phyloP scores from a whole-genome alignment of 2,329 filamentous ascomycete genomes.

The Byssoonygena ceratinophila region DNA sequence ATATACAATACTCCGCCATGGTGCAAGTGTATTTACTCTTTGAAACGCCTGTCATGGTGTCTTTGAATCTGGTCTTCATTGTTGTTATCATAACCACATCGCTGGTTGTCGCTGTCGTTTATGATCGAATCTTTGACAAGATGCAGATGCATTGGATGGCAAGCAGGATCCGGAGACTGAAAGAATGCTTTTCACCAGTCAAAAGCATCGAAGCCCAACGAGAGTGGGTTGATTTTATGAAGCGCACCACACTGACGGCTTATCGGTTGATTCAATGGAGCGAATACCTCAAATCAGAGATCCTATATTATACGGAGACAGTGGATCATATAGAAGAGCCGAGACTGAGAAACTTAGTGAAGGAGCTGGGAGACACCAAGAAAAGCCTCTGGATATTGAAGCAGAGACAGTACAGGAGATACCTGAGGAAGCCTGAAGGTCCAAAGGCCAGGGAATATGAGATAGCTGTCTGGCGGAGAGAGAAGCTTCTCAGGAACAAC shows the following conservation, averaged over 20 bases:
- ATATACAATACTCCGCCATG: too few relatives aligned
- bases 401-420: background rate
- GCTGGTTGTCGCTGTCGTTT: background rate
- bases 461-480: background rate
- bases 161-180: background rate
- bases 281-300: background rate
- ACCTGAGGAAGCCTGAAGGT: background rate
- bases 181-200: background rate
- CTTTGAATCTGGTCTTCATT: too few relatives aligned
- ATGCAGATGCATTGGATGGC: conserved; percentile 1
- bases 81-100: background rate
- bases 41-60: too few relatives aligned
- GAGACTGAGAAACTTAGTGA: background rate
- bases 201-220: background rate
- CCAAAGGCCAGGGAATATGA: conserved; percentile 1
- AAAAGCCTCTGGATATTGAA: background rate
- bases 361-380: background rate
- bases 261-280: background rate
- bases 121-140: conserved; percentile 1
- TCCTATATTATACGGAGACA: background rate
- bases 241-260: background rate
- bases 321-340: background rate
- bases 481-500: background rate
- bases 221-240: background rate
- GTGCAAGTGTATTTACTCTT: too few relatives aligned